Evolutionary conservation across 1,284 basidiomycete genomes (phyloP), one percentile per base, ranked within the genome.

Genomic region (Gymnopus androsaceus): DNA sequence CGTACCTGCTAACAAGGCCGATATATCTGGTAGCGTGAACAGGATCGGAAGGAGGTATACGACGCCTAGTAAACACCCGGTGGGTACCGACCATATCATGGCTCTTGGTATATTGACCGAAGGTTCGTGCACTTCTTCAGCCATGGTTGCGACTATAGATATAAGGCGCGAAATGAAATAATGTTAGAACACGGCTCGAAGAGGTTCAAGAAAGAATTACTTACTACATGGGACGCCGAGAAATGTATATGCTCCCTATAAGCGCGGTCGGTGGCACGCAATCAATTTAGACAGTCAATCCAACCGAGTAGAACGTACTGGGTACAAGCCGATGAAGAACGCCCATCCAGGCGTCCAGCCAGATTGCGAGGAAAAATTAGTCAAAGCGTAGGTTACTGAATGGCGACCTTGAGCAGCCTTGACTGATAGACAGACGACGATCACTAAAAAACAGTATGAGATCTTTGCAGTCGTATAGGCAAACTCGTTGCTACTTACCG

Each of bases 21-120:
- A 60, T 40, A 86, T 75, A 63, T 89, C 83, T 8, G 77, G 81
- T 30, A 88, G 71, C 37, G 83, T 84, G 64, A 90, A 91, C 19
- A 88, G 69, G n/a, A 91, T 79, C 1, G 83, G 82, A 50, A 90
- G 75, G 36, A 90, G 72, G 66, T 87, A 87, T 17, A 86, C 56
- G n/a, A 87, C 74, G 0, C 84, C 83, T 2, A 73, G 74, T 4
- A 79, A 59, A 1, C 83, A 73, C 1, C 87, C 86, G 42, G 90
- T 85, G 3, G 83, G 79, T 27, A 90, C 77, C 0, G 86, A 83
- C 56, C 79, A 76, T 2, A 82, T 73, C 62, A 90, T 81, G 0
- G 84, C 84, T 23, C 69, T 70, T 0, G 86, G 87, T 5, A 87
- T 76, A 58, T 85, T 77, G 25, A 75, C 62, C 9, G 77, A 69